Percentiles rank a stretch among this genome's conserved stretches.
Conservation (phyloP, 257 asterid species). For the Linaria vulgaris region DNA sequence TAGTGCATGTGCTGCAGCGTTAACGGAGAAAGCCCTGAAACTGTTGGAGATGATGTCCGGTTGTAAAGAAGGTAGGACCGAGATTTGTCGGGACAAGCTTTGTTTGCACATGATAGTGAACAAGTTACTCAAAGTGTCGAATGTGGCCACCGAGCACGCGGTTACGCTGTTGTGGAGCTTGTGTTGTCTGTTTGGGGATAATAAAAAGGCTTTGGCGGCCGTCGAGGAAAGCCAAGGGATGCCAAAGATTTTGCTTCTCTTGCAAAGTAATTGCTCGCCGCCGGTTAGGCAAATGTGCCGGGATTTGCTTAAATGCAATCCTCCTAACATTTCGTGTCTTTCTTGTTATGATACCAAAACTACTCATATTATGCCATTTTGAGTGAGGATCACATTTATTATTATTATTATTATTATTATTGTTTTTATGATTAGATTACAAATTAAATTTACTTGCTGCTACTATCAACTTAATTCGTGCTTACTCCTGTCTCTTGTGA, state of each 20-base stretch:
- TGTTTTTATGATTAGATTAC: too few relatives aligned
- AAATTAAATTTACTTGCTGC: too few relatives aligned
- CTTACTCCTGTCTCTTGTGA: background rate
- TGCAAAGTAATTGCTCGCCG: slow-evolving; percentile 76
- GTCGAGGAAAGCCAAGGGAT: slow-evolving; percentile 57
- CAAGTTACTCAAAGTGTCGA: slow-evolving; percentile 65
- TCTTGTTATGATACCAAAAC: slow-evolving; percentile 74
- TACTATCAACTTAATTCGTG: too few relatives aligned
- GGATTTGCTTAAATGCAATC: slow-evolving; percentile 61
- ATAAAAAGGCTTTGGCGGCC: slow-evolving; percentile 51
- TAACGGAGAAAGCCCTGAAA: slow-evolving; percentile 54
- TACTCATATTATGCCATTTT: slow-evolving; percentile 88
- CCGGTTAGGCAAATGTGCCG: slow-evolving; percentile 72
- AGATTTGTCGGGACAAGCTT: slow-evolving; percentile 39
- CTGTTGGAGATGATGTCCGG: slow-evolving; percentile 52
- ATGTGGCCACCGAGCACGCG: slow-evolving; percentile 66
- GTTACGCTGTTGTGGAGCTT: slow-evolving; percentile 77
- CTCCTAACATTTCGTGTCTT: slow-evolving; percentile 42
- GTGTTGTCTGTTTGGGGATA: slow-evolving; percentile 65
- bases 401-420: too few relatives aligned
- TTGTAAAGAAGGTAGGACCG: slow-evolving; percentile 64
- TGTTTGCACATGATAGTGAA: slow-evolving; percentile 56
- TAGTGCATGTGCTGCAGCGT: too few relatives aligned
- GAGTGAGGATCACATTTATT: slow-evolving; percentile 13
- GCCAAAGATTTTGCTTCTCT: slow-evolving; percentile 63